These are phyloP conservation scores for Aspergillus sp. DNA, from an alignment of 2,329 filamentous ascomycete species.

Conservation along the genomic window DNA sequence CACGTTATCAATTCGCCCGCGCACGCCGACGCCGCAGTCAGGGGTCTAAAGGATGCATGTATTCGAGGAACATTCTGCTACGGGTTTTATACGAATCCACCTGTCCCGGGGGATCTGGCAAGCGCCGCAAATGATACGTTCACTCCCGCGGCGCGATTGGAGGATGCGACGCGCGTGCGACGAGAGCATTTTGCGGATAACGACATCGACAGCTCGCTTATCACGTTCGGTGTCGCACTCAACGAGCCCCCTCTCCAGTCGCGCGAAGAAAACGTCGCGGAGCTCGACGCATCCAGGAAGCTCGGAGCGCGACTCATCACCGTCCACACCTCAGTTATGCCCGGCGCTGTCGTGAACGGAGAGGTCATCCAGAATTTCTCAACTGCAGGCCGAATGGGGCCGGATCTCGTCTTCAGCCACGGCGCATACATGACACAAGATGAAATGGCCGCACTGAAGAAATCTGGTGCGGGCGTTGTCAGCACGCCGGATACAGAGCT, in stretches of 20 bases:
- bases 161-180: background rate
- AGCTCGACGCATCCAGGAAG: background rate
- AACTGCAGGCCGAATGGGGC: background rate
- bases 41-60: background rate
- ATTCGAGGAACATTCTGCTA: constrained; percentile 16
- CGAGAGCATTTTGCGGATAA: background rate
- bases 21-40: constrained; percentile 7
- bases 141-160: background rate
- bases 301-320: constrained; percentile 5
- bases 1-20: constrained; percentile 11
- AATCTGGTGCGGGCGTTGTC: constrained; percentile 5
- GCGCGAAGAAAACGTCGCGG: background rate
- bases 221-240: background rate
- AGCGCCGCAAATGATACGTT: background rate
- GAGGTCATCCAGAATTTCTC: background rate
- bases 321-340: constrained; percentile 6
- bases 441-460: background rate
- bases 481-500: constrained; percentile 12
- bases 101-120: background rate
- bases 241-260: background rate
- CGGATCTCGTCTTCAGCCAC: constrained; percentile 13
- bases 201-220: background rate
- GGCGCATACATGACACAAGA: constrained; percentile 1
- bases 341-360: background rate
- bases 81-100: constrained; percentile 12